Evolutionary conservation across 495 filamentous ascomycete species (phyloP).

Genomic region (Hypoxylon rickii): DNA sequence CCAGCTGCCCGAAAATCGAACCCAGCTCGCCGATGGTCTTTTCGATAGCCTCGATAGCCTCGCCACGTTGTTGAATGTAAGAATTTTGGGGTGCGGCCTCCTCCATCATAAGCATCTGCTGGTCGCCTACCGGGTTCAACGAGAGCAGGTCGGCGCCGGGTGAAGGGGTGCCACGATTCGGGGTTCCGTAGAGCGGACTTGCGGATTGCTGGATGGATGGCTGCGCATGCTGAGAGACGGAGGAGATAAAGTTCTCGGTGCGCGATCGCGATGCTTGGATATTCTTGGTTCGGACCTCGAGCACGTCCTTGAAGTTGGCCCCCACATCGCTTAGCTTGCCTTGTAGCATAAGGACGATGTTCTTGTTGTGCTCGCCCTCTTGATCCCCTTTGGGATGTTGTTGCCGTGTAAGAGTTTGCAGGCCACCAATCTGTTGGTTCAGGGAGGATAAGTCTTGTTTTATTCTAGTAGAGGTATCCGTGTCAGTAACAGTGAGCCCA

Average conservation of each 20-base stretch:
- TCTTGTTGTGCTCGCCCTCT: slow-evolving; percentile 96
- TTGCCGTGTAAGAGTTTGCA: slow-evolving; percentile 68
- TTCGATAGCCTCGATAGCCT: slow-evolving; percentile 97
- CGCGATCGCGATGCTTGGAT: slow-evolving; percentile 90
- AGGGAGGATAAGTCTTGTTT: slow-evolving; percentile 93
- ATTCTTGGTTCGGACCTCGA: slow-evolving; percentile 97
- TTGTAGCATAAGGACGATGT: slow-evolving; percentile 90
- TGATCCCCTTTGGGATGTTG: slow-evolving; percentile 82
- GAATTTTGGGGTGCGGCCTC: slow-evolving; percentile 82
- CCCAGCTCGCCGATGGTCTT: slow-evolving; percentile 92
- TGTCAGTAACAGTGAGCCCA: slow-evolving; percentile 19
- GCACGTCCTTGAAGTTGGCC: slow-evolving; percentile 94
- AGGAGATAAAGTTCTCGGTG: slow-evolving; percentile 95
- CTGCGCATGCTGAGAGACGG: slow-evolving; percentile 72
- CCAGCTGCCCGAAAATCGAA: slow-evolving; percentile 95
- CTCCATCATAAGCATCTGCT: slow-evolving; percentile 93
- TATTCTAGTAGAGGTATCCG: slow-evolving; percentile 63
- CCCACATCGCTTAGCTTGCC: slow-evolving; percentile 93
- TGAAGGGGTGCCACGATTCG: slow-evolving; percentile 62
- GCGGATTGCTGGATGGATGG: slow-evolving; percentile 65
- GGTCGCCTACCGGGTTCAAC: slow-evolving; percentile 84
- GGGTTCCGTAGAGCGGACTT: slow-evolving; percentile 86
- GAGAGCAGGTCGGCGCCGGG: slow-evolving; percentile 75
- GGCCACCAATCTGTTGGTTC: slow-evolving; percentile 80
- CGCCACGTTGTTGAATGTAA: slow-evolving; percentile 90